These are phyloP conservation scores for Phytophthora syringae DNA, from an alignment of 352 stramenopile species.

Conservation along the genomic window DNA sequence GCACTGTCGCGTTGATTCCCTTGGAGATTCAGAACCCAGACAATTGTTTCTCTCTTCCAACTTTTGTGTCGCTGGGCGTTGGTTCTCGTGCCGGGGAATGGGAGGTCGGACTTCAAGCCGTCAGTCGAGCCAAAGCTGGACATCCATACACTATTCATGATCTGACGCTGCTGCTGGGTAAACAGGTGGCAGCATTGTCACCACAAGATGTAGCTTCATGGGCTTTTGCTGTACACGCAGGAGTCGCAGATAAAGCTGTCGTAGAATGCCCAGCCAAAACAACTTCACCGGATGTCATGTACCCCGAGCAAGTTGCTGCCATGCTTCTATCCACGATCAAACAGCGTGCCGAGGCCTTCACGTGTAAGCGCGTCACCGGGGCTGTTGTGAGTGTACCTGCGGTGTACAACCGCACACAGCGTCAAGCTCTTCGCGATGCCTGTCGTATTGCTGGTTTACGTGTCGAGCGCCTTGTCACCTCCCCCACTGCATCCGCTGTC, in stretches of 20 bases:
- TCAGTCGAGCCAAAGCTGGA: slow-evolving; percentile 27
- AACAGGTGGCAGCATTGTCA: slow-evolving; percentile 26
- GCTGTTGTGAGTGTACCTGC: slow-evolving; percentile 42
- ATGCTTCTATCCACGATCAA: slow-evolving; percentile 50
- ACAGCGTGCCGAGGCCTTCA: slow-evolving; percentile 35
- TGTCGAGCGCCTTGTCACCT: slow-evolving; percentile 33
- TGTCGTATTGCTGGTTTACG: slow-evolving; percentile 44
- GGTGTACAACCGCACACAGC: slow-evolving; percentile 54
- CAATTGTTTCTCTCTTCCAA: slow-evolving; percentile 29
- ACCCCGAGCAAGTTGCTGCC: slow-evolving; percentile 55
- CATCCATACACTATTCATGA: slow-evolving; percentile 42
- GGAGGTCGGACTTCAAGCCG: slow-evolving; percentile 26
- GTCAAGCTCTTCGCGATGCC: slow-evolving; percentile 45
- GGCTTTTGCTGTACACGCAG: slow-evolving; percentile 40
- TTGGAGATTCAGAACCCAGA: slow-evolving; percentile 14
- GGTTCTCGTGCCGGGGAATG: slow-evolving; percentile 13
- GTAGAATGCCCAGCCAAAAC: slow-evolving; percentile 27
- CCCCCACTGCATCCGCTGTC: slow-evolving; percentile 46
- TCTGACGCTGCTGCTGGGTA: slow-evolving; percentile 33
- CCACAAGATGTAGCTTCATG: slow-evolving; percentile 32
- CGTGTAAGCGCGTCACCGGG: slow-evolving; percentile 14
- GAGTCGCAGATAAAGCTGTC: slow-evolving; percentile 37
- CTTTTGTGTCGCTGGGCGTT: slow-evolving; percentile 25
- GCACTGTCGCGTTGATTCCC: slow-evolving; percentile 22
- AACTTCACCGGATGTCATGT: slow-evolving; percentile 17